A percentile compares a stretch with the other conserved stretches of the same genome.
phyloP scores from a whole-genome alignment of 2,329 filamentous ascomycete species.

The Xylariaceae sp. region DNA sequence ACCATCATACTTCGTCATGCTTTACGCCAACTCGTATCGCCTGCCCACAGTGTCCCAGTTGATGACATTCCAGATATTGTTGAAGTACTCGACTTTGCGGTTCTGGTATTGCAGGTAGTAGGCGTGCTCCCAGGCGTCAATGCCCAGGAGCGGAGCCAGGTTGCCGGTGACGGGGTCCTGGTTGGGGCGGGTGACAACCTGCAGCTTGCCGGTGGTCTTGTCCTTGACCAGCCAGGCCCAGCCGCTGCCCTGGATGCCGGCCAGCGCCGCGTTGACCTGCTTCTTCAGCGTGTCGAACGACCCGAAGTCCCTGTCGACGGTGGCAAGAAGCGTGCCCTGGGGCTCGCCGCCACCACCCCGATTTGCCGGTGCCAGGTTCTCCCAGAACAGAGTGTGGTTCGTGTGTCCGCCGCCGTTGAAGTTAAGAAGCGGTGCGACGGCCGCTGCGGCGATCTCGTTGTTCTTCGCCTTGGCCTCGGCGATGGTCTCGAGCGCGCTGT shows the following conservation, averaged over 20 bases:
- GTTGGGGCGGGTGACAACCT: slow-evolving; percentile 65
- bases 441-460: slow-evolving; percentile 42
- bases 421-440: slow-evolving; percentile 50
- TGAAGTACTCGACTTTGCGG: slow-evolving; percentile 81
- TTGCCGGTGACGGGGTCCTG: slow-evolving; percentile 61
- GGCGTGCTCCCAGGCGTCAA: slow-evolving; percentile 68
- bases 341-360: slow-evolving; percentile 48
- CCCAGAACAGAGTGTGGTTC: slow-evolving; percentile 71
- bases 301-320: slow-evolving; percentile 61
- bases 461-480: slow-evolving; percentile 58
- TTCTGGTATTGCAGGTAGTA: slow-evolving; percentile 73
- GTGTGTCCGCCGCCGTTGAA: slow-evolving; percentile 70
- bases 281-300: slow-evolving; percentile 54
- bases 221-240: slow-evolving; percentile 69
- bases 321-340: slow-evolving; percentile 50
- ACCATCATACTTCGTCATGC: not conserved
- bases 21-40: slow-evolving; percentile 35
- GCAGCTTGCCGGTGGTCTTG: slow-evolving; percentile 51
- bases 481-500: slow-evolving; percentile 69
- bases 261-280: slow-evolving; percentile 56
- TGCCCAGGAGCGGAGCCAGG: slow-evolving; percentile 56
- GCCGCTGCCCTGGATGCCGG: slow-evolving; percentile 66
- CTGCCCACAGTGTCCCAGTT: slow-evolving; percentile 60
- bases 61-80: slow-evolving; percentile 77
- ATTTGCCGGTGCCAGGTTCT: slow-evolving; percentile 59